Percentiles rank a stretch among this genome's conserved stretches.
Conservation (phyloP, 441 rosid genomes). For the Bocquillonia castaneifolia region DNA sequence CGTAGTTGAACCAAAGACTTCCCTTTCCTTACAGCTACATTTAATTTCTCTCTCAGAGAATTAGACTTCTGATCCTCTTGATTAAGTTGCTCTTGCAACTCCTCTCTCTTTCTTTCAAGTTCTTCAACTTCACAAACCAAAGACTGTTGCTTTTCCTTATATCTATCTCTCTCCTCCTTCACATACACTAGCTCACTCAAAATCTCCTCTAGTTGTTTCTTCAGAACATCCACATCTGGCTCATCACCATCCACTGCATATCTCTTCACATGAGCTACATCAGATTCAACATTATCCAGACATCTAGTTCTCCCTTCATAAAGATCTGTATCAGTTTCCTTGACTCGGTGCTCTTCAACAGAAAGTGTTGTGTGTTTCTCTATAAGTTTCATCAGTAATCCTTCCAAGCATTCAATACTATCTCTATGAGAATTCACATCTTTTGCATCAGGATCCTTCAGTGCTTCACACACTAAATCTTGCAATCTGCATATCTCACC, state of each 20-base stretch:
- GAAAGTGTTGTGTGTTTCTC: conserved; percentile 44
- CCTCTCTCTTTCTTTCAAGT: conserved; percentile 50
- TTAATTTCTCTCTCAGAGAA: conserved; percentile 81
- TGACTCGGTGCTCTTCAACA: conserved; percentile 27
- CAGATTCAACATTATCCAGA: conserved; percentile 28
- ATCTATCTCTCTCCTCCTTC: conserved; percentile 72
- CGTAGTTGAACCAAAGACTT: conserved; percentile 91
- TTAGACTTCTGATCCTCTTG: conserved; percentile 92
- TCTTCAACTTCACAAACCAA: conserved; percentile 58
- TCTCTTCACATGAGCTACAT: conserved; percentile 36
- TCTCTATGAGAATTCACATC: conserved; percentile 43
- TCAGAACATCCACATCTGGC: conserved; percentile 40
- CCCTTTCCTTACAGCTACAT: conserved; percentile 96
- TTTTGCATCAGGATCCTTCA: conserved; percentile 48
- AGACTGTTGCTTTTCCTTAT: conserved; percentile 55
- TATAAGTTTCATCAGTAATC: conserved; percentile 60
- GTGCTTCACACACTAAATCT: conserved; percentile 53
- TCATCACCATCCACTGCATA: conserved; percentile 42
- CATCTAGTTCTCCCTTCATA: conserved; percentile 27
- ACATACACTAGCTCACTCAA: conserved; percentile 47
- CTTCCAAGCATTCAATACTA: conserved; percentile 60
- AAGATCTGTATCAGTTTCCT: conserved; percentile 29
- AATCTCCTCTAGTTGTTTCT: conserved; percentile 70
- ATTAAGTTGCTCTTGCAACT: conserved; percentile 59
- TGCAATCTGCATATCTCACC: conserved; percentile 52